Base-by-base conservation (phyloP, 1,139 yeast species). In the Candida frijolesensis region DNA sequence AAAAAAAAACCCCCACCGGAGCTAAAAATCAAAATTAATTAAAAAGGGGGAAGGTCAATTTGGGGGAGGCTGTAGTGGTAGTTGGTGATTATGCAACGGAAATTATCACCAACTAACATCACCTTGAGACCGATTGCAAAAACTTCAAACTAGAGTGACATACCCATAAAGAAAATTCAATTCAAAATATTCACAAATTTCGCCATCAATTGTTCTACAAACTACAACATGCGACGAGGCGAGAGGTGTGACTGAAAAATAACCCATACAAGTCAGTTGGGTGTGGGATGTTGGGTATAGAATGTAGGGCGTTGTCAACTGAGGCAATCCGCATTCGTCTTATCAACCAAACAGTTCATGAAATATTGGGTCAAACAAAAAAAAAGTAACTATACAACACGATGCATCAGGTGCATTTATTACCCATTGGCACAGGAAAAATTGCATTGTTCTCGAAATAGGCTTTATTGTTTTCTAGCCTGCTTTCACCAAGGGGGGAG, bases 141-240 rank as follows among this genome's bases (percentile, higher is more conserved):
- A 18, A 18, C 1, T 16, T 10, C 14, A 19, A 37, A 14, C 3
- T 9, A 5, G 14, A 14, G 11, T 14, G 29, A 4, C 29, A 34
- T 5, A n/a, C 7, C 14, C 7, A 34, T 15, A 34, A 15, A 3
- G 11, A 14, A 34, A 34, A 34, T 6, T 19, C 14, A 34, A n/a
- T 34, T n/a, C 16, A n/a, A 34, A n/a, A 37, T 37, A 19, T 37
- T 37, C 40, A 37, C 40, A 37, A 37, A 37, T 37, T 37, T 37
- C 40, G 40, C 40, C 40, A 37, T 11, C 14, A 19, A 37, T 37
- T 37, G 40, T 37, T 18, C 27, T 16, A 37, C 25, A 19, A 10
- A n/a, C 22, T 19, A 19, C 27, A 37, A 25, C 29, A 25, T 25
- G 29, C 29, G 4, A 25, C 29, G 29, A 25, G 29, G 29, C 29